These are phyloP conservation scores for Dujonia santamariae DNA, from an alignment of 1,139 yeast species.

Conservation along the genomic window DNA sequence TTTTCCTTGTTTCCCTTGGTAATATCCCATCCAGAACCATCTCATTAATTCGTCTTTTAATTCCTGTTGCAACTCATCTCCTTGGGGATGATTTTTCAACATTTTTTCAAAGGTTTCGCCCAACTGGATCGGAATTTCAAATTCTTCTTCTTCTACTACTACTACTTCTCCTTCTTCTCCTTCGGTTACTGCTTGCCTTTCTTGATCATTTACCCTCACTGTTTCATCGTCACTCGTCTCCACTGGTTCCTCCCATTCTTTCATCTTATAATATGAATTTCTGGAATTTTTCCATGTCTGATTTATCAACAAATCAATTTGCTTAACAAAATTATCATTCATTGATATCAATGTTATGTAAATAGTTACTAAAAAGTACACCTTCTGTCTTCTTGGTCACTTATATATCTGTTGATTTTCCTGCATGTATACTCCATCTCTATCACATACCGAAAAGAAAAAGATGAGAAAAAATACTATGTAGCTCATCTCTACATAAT, in stretches of 20 bases:
- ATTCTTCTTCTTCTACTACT: background rate
- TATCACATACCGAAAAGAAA: too few relatives aligned
- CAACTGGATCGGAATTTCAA: conserved; percentile 2
- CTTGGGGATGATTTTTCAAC: conserved; percentile 1
- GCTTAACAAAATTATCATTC: background rate
- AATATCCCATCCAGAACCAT: conserved; percentile 10
- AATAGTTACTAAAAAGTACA: background rate
- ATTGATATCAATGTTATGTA: background rate
- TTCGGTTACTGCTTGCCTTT: background rate
- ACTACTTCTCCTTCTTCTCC: conserved; percentile 1
- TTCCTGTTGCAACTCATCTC: conserved; percentile 3
- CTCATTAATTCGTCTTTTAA: conserved; percentile 8
- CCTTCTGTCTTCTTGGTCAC: too few relatives aligned
- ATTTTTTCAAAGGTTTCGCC: conserved; percentile 1
- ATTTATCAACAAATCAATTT: conserved; percentile 4
- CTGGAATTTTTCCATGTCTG: conserved; percentile 5
- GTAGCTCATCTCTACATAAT: too few relatives aligned
- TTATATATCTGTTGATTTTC: too few relatives aligned
- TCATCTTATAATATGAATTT: background rate
- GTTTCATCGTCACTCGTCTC: background rate
- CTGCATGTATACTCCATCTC: conserved; percentile 4
- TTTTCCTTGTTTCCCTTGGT: conserved; percentile 6
- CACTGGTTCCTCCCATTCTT: conserved; percentile 1
- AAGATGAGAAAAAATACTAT: too few relatives aligned
- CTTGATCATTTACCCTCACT: too few relatives aligned